These are phyloP conservation scores for Cercophora newfieldiana DNA, from an alignment of 495 filamentous ascomycete genomes.

Conservation along the genomic window DNA sequence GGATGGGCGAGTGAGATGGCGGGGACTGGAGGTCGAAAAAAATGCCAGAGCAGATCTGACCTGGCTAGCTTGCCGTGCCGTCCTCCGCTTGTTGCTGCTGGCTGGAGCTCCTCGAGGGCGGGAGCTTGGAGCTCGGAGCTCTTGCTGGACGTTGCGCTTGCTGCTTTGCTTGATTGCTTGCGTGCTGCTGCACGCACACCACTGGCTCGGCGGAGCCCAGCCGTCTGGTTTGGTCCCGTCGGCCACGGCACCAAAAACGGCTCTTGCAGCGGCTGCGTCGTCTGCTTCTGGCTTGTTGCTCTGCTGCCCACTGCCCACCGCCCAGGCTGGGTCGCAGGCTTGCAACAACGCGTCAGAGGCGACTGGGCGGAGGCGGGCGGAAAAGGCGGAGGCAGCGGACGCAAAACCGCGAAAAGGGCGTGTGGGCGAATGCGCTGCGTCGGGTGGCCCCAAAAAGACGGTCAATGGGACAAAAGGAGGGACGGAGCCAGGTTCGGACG, in stretches of 20 bases:
- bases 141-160: neutral
- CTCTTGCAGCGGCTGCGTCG: neutral
- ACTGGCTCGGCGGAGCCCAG: constrained; percentile 3
- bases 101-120: too few species aligned
- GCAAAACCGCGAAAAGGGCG: neutral
- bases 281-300: neutral
- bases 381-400: neutral
- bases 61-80: neutral
- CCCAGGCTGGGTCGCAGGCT: too few species aligned
- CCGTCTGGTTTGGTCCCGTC: neutral
- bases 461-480: constrained; percentile 17
- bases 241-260: neutral
- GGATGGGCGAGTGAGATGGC: neutral
- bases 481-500: constrained; percentile 22
- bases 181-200: constrained; percentile 2
- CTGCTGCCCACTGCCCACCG: too few species aligned
- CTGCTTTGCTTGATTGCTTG: too few species aligned
- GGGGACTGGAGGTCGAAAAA: neutral
- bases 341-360: neutral
- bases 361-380: neutral
- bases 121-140: neutral
- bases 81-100: too few species aligned
- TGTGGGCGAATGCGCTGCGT: neutral
- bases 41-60: neutral
- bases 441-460: neutral